These are phyloP conservation scores for Haematococcus sp. DNA, from an alignment of 139 green algal genomes.

Conservation along the genomic window DNA sequence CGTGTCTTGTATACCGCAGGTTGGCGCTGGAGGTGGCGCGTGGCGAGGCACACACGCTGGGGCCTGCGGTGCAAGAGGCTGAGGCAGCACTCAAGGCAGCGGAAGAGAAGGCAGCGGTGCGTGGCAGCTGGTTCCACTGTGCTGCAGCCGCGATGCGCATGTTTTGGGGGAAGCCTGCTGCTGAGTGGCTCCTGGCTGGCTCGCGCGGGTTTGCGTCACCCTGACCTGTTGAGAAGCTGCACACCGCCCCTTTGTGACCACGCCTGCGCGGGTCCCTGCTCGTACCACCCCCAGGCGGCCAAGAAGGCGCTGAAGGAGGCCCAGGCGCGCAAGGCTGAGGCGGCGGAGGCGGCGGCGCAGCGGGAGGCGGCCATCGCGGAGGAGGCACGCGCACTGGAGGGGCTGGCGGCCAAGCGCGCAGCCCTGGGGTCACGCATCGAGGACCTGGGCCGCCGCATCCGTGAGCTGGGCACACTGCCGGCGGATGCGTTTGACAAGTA, in stretches of 20 bases:
- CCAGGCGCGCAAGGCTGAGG: neutral
- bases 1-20: too few relatives aligned
- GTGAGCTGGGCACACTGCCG: constrained; percentile 89
- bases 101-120: neutral
- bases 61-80: constrained; percentile 51
- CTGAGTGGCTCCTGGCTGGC: too few relatives aligned
- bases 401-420: constrained; percentile 49
- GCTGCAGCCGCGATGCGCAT: neutral
- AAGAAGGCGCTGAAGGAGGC: too few relatives aligned
- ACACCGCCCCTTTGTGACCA: too few relatives aligned
- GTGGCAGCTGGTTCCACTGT: neutral
- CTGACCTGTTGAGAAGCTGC: too few relatives aligned
- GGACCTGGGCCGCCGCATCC: constrained; percentile 80
- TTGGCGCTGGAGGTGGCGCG: constrained; percentile 18
- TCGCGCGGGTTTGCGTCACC: too few relatives aligned
- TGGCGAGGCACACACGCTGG: constrained; percentile 30
- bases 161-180: too few relatives aligned
- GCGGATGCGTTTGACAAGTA: constrained; percentile 84
- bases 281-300: too few relatives aligned
- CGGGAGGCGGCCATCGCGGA: constrained; percentile 15
- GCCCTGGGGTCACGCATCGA: constrained; percentile 48
- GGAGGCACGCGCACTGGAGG: constrained; percentile 52
- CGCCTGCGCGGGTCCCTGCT: too few relatives aligned
- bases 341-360: neutral
- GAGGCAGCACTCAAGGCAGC: constrained; percentile 23